These are phyloP conservation scores for Eragrostis nindensis DNA, from an alignment of 176 grass and related monocot species.

Conservation along the genomic window DNA sequence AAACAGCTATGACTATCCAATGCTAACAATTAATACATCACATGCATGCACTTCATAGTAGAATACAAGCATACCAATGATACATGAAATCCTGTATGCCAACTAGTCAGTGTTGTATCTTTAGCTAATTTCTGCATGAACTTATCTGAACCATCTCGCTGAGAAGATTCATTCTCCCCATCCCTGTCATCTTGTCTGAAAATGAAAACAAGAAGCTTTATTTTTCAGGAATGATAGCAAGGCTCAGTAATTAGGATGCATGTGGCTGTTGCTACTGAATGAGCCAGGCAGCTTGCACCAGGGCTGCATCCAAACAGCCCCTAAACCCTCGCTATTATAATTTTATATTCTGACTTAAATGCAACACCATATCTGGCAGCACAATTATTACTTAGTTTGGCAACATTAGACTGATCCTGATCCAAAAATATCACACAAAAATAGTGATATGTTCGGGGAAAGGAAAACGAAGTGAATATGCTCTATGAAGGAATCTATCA, in stretches of 20 bases:
- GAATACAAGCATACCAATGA: constrained; percentile 77
- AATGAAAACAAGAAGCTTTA: constrained; percentile 42
- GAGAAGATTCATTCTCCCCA: constrained; percentile 60
- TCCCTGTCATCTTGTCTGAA: constrained; percentile 84
- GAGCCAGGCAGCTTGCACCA: too few relatives aligned
- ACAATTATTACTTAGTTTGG: background rate
- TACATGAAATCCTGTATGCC: constrained; percentile 96
- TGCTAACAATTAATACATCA: constrained; percentile 16
- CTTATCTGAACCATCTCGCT: constrained; percentile 61
- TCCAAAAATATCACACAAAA: background rate
- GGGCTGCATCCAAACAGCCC: too few relatives aligned
- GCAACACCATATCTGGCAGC: background rate
- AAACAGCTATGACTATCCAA: constrained; percentile 34
- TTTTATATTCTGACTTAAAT: background rate
- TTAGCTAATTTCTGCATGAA: constrained; percentile 70
- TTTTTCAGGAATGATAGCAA: background rate
- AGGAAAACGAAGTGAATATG: background rate
- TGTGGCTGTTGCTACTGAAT: too few relatives aligned
- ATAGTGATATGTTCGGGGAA: background rate
- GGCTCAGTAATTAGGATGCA: background rate
- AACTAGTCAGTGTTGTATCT: constrained; percentile 71
- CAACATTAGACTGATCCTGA: constrained; percentile 16
- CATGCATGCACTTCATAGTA: constrained; percentile 20
- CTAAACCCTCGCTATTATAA: background rate
- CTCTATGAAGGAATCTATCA: background rate